These are phyloP conservation scores for Exophiala phaeomuriformis DNA, from an alignment of 2,329 filamentous ascomycete genomes.

Conservation along the genomic window DNA sequence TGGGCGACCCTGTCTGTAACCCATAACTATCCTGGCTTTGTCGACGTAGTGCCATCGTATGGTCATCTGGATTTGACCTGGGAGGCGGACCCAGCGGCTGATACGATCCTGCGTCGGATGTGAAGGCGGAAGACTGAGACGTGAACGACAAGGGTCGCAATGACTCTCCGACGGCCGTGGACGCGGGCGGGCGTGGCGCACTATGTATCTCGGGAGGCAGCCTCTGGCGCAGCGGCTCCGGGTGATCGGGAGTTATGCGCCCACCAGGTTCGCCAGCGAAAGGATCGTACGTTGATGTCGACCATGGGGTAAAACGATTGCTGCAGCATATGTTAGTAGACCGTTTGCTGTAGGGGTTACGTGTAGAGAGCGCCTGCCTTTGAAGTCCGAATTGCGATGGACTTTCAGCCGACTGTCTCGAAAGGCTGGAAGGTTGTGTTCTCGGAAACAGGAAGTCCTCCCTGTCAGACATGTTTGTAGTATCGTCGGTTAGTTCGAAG, in stretches of 20 bases:
- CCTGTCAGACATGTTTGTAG: constrained; percentile 14
- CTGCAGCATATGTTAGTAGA: constrained; percentile 1
- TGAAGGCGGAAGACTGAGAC: constrained; percentile 18
- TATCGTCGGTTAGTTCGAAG: constrained; percentile 19
- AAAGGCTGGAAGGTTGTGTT: constrained; percentile 9
- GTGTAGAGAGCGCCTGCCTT: constrained; percentile 6
- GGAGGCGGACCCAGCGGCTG: constrained; percentile 13
- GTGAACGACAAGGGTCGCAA: constrained; percentile 19
- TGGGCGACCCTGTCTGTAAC: constrained; percentile 23
- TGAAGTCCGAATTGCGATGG: constrained; percentile 13
- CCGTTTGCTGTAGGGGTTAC: neutral
- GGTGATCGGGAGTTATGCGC: constrained; percentile 19
- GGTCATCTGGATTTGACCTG: constrained; percentile 20
- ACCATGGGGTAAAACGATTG: constrained; percentile 17
- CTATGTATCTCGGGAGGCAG: constrained; percentile 20
- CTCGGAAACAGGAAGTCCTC: constrained; percentile 14
- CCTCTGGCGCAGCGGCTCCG: constrained; percentile 19
- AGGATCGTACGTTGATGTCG: constrained; percentile 17
- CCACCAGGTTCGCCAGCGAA: constrained; percentile 18
- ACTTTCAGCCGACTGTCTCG: constrained; percentile 7
- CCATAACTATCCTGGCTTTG: constrained; percentile 26
- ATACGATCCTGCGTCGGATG: constrained; percentile 15
- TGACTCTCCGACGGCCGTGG: constrained; percentile 15
- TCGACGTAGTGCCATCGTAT: constrained; percentile 18
- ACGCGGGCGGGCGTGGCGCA: constrained; percentile 10